phyloP scores from a whole-genome alignment of 192 early-diverging fungal species.

The Allomyces macrogynus region DNA sequence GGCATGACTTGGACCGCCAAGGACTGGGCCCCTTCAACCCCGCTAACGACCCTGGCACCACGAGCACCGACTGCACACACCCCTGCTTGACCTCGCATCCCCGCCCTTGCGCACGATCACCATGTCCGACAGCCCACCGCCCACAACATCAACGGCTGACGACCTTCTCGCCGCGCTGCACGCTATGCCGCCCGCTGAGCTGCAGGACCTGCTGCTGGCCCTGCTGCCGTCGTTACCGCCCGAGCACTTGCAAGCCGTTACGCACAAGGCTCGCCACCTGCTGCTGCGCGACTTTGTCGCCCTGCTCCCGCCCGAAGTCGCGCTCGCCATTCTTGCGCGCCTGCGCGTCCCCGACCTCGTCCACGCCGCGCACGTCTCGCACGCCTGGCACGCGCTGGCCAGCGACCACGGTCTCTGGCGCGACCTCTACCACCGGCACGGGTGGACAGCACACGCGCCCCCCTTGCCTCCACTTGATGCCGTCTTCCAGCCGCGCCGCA shows the following conservation, averaged over 20 bases:
- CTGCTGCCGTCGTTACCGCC: background rate
- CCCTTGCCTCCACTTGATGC: no score
- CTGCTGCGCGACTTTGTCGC: background rate
- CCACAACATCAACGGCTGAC: no score
- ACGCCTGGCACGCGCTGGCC: background rate
- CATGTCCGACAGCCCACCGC: no score
- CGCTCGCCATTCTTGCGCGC: background rate
- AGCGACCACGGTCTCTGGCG: background rate
- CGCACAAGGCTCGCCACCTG: background rate
- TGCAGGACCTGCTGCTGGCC: no score
- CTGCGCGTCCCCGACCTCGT: background rate
- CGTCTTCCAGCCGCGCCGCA: background rate
- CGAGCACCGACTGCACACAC: no score
- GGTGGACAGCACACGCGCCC: background rate
- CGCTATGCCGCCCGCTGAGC: no score
- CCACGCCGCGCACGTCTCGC: background rate
- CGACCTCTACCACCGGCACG: background rate
- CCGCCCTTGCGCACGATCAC: no score
- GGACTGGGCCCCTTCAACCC: no score
- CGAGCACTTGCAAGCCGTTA: background rate
- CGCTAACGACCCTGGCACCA: no score
- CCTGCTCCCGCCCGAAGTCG: background rate
- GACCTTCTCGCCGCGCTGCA: no score
- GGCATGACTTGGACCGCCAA: no score
- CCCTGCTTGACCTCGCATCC: no score